Base-by-base conservation (phyloP, 164 flowering plant genomes). In the Dillenia turbinata region DNA sequence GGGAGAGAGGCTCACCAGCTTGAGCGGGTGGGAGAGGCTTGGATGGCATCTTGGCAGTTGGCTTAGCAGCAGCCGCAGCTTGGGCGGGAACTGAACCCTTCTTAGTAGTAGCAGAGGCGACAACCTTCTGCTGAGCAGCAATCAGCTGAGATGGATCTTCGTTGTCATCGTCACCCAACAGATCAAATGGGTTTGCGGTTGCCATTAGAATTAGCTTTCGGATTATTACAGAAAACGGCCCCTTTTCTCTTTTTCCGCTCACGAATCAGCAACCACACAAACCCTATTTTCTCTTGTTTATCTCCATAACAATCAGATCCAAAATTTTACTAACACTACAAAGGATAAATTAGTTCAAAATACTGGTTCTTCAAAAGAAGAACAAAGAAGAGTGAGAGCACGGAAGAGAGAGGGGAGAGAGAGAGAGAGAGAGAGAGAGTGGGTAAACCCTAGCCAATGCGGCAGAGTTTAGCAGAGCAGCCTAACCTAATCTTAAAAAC, bases 1-100 rank as follows among this genome's bases (percentile, higher is more conserved):
- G 54, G 24, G 9, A 44, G 10, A 69, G 47, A 11, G 55, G 10
- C 79, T 78, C 61, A 90, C 96, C 92, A 71, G 93, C 85, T 73
- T 90, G 90, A 61, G 91, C 73, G 2, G 92, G 94, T 60, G 94
- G 90, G 9, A 74, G 78, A 3, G 96, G 93, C 77, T 86, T 87
- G 52, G 90, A 56, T 1, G 97, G 97, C 44, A 82, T 63, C 75
- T 75, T 77, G 52, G 85, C 78, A 67, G 73, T 78, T 71, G 72
- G 61, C 77, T 59, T 67, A 57, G 78, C 66, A 5, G 61, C 60
- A 10, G 74, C 70, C 12, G 59, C 59, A 50, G 60, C 66, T 10
- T 54, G 44, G 8, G 62, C 12, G 19, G 63, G 68, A 51, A 57
- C 66, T 12, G 46, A 50, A 14, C 68, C 57, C 52, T 72, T 73